Evolutionary conservation across 1,284 basidiomycete species (phyloP).

Genomic region (Polyporus tsugae): DNA sequence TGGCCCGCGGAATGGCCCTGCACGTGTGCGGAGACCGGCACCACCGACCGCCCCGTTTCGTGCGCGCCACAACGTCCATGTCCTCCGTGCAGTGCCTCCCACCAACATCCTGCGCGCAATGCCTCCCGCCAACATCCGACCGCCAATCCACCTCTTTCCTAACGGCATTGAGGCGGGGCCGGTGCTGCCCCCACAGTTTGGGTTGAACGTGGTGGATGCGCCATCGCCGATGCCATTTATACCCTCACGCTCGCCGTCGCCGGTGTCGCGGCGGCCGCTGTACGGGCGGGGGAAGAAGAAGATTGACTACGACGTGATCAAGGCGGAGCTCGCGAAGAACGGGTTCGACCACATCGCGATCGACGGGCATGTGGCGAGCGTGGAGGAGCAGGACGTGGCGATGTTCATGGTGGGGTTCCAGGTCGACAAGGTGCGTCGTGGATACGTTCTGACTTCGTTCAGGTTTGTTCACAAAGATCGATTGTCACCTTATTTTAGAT

Average conservation of each 20-base stretch:
- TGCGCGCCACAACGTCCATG: slow-evolving; percentile 35
- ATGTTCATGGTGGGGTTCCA: slow-evolving; percentile 69
- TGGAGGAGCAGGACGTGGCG: slow-evolving; percentile 69
- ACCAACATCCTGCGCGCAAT: slow-evolving; percentile 26
- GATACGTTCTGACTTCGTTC: slow-evolving; percentile 3
- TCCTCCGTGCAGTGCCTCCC: slow-evolving; percentile 27
- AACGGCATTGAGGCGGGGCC: slow-evolving; percentile 29
- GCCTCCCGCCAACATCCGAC: slow-evolving; percentile 26
- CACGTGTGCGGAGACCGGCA: slow-evolving; percentile 36
- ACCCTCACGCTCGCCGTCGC: slow-evolving; percentile 58
- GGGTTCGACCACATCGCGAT: slow-evolving; percentile 72
- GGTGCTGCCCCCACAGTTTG: slow-evolving; percentile 27
- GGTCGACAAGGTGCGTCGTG: slow-evolving; percentile 65
- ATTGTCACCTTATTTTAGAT: slow-evolving; percentile 51
- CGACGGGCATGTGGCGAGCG: slow-evolving; percentile 57
- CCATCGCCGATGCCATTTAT: slow-evolving; percentile 29
- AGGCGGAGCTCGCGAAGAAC: slow-evolving; percentile 64
- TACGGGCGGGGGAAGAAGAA: slow-evolving; percentile 43
- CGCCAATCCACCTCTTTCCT: slow-evolving; percentile 34
- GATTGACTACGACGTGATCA: slow-evolving; percentile 54
- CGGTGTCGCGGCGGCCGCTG: slow-evolving; percentile 49
- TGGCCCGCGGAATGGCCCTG: slow-evolving; percentile 30
- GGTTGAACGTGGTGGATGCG: slow-evolving; percentile 26
- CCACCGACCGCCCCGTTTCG: slow-evolving; percentile 33
- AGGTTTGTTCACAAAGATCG: slow-evolving; percentile 11